Percentiles rank a stretch among this genome's conserved stretches.
Evolutionary conservation across 371 early-diverging fungal species (phyloP).

Genomic region (Lichtheimia ornata): DNA sequence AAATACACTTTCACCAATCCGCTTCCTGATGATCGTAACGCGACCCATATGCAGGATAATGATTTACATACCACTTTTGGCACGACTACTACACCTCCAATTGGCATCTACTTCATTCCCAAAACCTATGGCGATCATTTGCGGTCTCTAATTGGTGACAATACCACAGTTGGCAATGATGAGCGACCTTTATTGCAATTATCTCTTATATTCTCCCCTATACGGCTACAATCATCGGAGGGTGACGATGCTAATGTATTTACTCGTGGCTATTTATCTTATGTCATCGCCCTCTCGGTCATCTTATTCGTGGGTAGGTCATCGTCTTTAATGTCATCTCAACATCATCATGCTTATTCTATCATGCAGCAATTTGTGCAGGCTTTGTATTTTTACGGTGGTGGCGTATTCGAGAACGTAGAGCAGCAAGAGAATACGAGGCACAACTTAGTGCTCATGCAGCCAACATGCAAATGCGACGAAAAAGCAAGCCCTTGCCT

Average conservation of each 20-base stretch:
- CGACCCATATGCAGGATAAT: slow-evolving; percentile 37
- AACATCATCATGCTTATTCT: not conserved
- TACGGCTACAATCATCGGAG: not conserved
- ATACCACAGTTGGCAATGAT: no score
- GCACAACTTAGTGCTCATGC: slow-evolving; percentile 8
- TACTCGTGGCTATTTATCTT: slow-evolving; percentile 36
- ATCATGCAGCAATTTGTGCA: slow-evolving; percentile 14
- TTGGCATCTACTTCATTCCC: slow-evolving; percentile 35
- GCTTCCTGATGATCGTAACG: slow-evolving; percentile 28
- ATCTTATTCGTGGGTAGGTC: slow-evolving; percentile 40
- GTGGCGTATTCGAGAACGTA: slow-evolving; percentile 37
- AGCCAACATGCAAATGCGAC: slow-evolving; percentile 26
- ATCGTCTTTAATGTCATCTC: not conserved
- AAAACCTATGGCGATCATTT: slow-evolving; percentile 19
- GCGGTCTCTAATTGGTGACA: not conserved
- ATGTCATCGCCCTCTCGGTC: slow-evolving; percentile 38
- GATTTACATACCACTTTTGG: slow-evolving; percentile 11
- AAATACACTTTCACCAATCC: not conserved
- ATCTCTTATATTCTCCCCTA: not conserved
- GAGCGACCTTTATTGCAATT: not conserved
- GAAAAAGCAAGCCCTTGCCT: slow-evolving; percentile 35
- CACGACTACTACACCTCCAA: slow-evolving; percentile 8
- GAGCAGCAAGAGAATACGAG: slow-evolving; percentile 19
- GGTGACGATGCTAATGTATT: slow-evolving; percentile 7
- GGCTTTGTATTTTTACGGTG: slow-evolving; percentile 44